Conservation (phyloP, 2,329 filamentous ascomycete genomes). For the Trichoderma sp. region DNA sequence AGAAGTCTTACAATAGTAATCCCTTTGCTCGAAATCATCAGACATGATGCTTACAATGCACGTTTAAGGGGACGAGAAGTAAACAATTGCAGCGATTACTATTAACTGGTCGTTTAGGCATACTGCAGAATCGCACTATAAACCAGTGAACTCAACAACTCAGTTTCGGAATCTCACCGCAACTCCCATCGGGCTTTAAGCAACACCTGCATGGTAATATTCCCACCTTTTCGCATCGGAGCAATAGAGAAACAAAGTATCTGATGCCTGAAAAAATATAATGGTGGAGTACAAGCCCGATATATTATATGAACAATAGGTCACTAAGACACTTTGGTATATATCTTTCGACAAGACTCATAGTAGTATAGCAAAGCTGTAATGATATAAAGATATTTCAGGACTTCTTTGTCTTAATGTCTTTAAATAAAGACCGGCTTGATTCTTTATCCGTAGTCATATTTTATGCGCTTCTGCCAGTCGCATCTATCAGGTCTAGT, state of each 20-base stretch:
- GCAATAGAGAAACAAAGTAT: background rate
- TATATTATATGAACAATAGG: too few species aligned
- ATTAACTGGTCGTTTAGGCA: background rate
- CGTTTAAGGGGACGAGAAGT: background rate
- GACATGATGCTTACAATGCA: background rate
- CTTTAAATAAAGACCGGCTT: too few species aligned
- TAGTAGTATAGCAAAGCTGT: too few species aligned
- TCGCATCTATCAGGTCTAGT: too few species aligned
- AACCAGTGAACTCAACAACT: background rate
- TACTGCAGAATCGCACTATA: background rate
- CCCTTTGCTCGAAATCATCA: background rate
- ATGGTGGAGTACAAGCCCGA: too few species aligned
- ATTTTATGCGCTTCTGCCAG: too few species aligned
- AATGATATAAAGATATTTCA: too few species aligned
- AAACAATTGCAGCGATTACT: background rate
- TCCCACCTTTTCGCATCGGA: background rate
- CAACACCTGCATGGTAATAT: background rate
- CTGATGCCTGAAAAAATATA: background rate
- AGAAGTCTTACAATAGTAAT: background rate
- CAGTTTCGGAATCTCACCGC: background rate
- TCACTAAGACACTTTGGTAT: too few species aligned
- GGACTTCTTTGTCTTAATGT: too few species aligned
- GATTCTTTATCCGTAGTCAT: too few species aligned
- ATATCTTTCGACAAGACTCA: too few species aligned
- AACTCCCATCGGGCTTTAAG: background rate